Evolutionary conservation across 805 yeast species (phyloP).

Genomic region (Metschnikowia anglica): DNA sequence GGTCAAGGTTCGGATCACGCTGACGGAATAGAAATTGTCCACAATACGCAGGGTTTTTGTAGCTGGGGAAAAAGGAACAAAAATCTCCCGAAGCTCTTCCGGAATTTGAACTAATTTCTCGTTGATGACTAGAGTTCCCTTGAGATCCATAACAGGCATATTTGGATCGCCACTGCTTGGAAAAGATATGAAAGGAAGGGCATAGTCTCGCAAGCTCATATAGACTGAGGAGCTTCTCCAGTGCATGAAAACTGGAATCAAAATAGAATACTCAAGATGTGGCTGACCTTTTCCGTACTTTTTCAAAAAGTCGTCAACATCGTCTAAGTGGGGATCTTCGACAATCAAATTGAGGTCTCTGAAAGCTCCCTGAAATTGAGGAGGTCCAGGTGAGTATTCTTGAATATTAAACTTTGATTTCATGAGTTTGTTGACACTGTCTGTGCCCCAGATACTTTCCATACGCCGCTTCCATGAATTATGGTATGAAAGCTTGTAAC

Average conservation of each 20-base stretch:
- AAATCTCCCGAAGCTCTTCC: slow-evolving; percentile 48
- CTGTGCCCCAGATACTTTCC: slow-evolving; percentile 36
- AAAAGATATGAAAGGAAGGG: slow-evolving; percentile 51
- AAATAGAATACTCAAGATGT: slow-evolving; percentile 50
- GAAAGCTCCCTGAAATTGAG: slow-evolving; percentile 31
- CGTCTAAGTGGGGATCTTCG: slow-evolving; percentile 28
- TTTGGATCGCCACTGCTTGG: slow-evolving; percentile 31
- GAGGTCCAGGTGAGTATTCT: slow-evolving; percentile 35
- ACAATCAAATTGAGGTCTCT: slow-evolving; percentile 32
- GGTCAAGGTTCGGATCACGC: slow-evolving; percentile 61
- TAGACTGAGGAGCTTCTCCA: slow-evolving; percentile 25
- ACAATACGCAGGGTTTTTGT: slow-evolving; percentile 22
- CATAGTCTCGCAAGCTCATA: slow-evolving; percentile 31
- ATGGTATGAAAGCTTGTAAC: slow-evolving; percentile 26
- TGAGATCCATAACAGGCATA: slow-evolving; percentile 30
- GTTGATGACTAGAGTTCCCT: slow-evolving; percentile 53
- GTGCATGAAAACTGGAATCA: slow-evolving; percentile 50
- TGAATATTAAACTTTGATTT: slow-evolving; percentile 36
- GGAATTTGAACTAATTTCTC: slow-evolving; percentile 49
- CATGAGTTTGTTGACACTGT: slow-evolving; percentile 30
- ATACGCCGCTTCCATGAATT: slow-evolving; percentile 28
- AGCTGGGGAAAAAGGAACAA: slow-evolving; percentile 58
- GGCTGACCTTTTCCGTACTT: slow-evolving; percentile 52
- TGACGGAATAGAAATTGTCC: slow-evolving; percentile 57
- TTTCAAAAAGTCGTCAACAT: slow-evolving; percentile 38